Evolutionary conservation across 306 rosid species (phyloP).

Genomic region (Prunus davidiana): DNA sequence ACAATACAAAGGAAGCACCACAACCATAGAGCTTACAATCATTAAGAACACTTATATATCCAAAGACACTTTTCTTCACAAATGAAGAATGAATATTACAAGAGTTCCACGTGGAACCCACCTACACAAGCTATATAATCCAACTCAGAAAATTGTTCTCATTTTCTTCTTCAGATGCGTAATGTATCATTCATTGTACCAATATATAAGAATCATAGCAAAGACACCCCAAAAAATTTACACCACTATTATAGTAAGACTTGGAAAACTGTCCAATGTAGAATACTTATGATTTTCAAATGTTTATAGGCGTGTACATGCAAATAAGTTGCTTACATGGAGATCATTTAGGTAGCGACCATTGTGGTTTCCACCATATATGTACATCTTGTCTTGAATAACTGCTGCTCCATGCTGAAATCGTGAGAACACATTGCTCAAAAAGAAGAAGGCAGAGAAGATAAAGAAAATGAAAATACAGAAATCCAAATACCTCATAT

Average conservation of each 20-base stretch:
- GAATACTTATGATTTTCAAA: neutral
- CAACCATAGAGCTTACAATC: neutral
- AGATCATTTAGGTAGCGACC: slow-evolving; percentile 95
- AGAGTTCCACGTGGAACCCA: neutral
- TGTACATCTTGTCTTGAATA: slow-evolving; percentile 85
- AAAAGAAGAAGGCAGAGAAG: slow-evolving; percentile 21
- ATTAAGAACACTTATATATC: neutral
- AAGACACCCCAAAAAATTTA: neutral
- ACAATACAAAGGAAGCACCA: neutral
- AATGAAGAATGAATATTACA: neutral
- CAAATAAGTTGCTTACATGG: slow-evolving; percentile 54
- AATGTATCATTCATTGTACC: neutral
- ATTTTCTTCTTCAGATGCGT: neutral
- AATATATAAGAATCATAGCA: neutral
- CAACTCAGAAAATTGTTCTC: neutral
- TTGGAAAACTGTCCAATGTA: slow-evolving; percentile 12
- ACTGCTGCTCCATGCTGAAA: slow-evolving; percentile 90
- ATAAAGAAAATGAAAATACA: slow-evolving; percentile 10
- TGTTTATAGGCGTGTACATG: slow-evolving; percentile 15
- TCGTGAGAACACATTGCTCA: slow-evolving; percentile 30
- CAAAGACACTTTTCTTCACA: neutral
- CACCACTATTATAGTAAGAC: neutral
- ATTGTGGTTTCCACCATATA: slow-evolving; percentile 95
- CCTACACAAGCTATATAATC: neutral
- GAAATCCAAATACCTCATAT: slow-evolving; percentile 67